Evolutionary conservation across 176 grass and related monocot genomes (phyloP).

Genomic region (Juncus inflexus): DNA sequence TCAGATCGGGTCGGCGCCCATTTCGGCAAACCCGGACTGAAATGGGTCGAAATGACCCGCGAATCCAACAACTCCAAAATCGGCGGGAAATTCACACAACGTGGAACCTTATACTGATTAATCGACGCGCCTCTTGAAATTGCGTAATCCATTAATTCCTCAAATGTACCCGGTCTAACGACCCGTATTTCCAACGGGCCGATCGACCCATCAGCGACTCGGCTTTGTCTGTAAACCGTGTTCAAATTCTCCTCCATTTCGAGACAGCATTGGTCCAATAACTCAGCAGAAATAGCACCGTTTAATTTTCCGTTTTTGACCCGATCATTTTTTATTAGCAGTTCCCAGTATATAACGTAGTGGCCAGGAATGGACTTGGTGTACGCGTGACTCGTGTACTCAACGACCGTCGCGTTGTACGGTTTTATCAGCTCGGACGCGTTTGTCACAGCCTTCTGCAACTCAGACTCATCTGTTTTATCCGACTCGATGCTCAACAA

Average conservation of each 20-base stretch:
- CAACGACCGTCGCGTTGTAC: constrained; percentile 62
- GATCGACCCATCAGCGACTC: constrained; percentile 81
- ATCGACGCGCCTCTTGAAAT: constrained; percentile 85
- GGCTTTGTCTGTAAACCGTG: constrained; percentile 83
- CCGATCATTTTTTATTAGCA: constrained; percentile 33
- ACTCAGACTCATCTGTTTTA: constrained; percentile 94
- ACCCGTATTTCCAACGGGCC: constrained; percentile 89
- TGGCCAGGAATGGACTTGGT: constrained; percentile 70
- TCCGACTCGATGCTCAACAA: constrained; percentile 92
- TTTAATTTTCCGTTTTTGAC: constrained; percentile 13
- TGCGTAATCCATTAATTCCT: constrained; percentile 95
- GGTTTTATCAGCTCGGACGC: constrained; percentile 64
- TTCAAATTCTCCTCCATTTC: constrained; percentile 88
- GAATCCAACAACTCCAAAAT: constrained; percentile 92
- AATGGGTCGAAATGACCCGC: constrained; percentile 72
- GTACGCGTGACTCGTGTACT: constrained; percentile 94
- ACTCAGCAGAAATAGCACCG: constrained; percentile 5
- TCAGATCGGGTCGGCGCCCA: constrained; percentile 49
- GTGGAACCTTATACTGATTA: constrained; percentile 92
- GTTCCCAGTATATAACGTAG: constrained; percentile 98
- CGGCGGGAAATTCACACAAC: constrained; percentile 81
- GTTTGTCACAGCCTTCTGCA: constrained; percentile 77
- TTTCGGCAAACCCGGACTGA: constrained; percentile 71
- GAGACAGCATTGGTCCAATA: constrained; percentile 60
- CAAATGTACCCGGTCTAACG: constrained; percentile 68